Base-by-base conservation (phyloP, 164 flowering plant species). In the Stephania yunnanensis region DNA sequence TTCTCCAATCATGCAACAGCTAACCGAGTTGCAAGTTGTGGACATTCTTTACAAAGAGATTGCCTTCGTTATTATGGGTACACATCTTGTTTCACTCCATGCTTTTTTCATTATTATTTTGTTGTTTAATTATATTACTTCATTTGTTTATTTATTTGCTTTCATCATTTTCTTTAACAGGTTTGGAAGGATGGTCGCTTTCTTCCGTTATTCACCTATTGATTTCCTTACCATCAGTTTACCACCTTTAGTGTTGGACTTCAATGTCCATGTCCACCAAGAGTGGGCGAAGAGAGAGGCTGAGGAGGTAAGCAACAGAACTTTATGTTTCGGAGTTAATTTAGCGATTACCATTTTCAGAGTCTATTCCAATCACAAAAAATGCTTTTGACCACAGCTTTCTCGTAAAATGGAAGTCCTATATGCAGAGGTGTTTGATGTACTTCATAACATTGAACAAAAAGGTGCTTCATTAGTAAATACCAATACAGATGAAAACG, bases 51-150 rank as follows among this genome's bases (percentile, higher is more conserved):
- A 81, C 98, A 95, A 78, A 89, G 92, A 79, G 98, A 95, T 77
- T 95, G 98, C 82, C 92, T 95, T 15, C 95, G 98, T 45, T 95
- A 77, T 82, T 95, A 95, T 84, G 98, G 98, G 97, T 94, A 79
- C 46, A 77, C 50, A 13, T 72, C 1, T 67, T 25, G 30, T 64
- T 72, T 73, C 19, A 65, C 46, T 6, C 20, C 4, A 71, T 7
- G 22, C 48, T 11, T 48, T 10, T 36, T 2, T 30, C 55, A 29
- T 20, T 68, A 22, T 58, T 58, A 11, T 22, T 13, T 75, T 25
- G 25, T 25, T 36, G 42, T 36, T 25, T 25, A 25, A 25, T 25
- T 25, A 25, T 36, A 36, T 36, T 36, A 4, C 42, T 36, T 36
- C 4, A 36, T 36, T 36, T 36, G 42, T 36, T 36, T 36, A 36